Evolutionary conservation across 352 stramenopile species (phyloP), one percentile per base, ranked within the genome.

Genomic region (Thalassiosira exigua): DNA sequence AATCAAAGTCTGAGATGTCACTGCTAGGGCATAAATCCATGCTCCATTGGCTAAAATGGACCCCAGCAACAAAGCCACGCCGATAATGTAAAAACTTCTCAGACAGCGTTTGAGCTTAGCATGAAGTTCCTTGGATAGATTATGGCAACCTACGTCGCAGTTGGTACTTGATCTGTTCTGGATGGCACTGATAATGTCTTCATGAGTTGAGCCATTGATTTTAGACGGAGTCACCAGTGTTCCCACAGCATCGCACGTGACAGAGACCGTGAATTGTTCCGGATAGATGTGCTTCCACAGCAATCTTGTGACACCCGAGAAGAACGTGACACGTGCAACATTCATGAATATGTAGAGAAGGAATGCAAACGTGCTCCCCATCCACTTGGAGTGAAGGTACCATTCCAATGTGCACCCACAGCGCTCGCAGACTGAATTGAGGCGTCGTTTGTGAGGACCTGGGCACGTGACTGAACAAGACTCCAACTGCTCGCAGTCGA

Each of bases 281-380:
- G 75, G 75, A 68, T 75, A 71, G 30, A 84, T 84, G 32, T 67
- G 64, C 32, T 80, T 75, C 75, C 75, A 84, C 21, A 84, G 61
- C 26, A 84, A 52, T 50, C 75, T 61, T 12, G 75, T 80, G 9
- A 84, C 19, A 4, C 68, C 75, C 36, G 68, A 70, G 52, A 80
- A 67, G 33, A 84, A 84, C 11, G 58, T 71, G 50, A 76, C 53
- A 48, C 75, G 51, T 51, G 75, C 60, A 39, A 75, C 66, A 66
- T 84, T 84, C 69, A 79, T 84, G 19, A 74, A 71, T 19, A 74
- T 17, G 67, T 76, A 84, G 21, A 82, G 19, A 14, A 84, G 36
- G 48, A 84, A 66, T 24, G 69, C 68, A 53, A 84, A 68, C 56
- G 62, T 26, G 19, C 32, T 70, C 54, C 52, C 62, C 48, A 80